phyloP scores from a whole-genome alignment of 78 protist genomes.

The Dictyostelium capitatum region DNA sequence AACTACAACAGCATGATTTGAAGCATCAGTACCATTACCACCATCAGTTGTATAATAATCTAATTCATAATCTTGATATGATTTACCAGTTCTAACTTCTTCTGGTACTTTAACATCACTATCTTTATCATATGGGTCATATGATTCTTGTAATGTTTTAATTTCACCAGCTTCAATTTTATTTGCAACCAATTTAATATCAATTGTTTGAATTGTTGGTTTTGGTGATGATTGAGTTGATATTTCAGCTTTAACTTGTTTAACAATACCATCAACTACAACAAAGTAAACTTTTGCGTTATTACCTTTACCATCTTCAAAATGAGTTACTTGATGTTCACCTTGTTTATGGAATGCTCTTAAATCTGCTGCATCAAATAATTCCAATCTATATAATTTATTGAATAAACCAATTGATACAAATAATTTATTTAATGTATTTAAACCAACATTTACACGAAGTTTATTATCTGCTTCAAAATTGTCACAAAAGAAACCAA shows the following conservation, averaged over 20 bases:
- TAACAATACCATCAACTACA: constrained; percentile 15
- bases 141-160: constrained; percentile 18
- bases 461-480: constrained; percentile 35
- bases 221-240: constrained; percentile 20
- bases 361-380: constrained; percentile 58
- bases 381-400: constrained; percentile 43
- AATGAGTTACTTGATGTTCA: constrained; percentile 48
- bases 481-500: neutral
- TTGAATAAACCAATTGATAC: constrained; percentile 5
- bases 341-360: constrained; percentile 33
- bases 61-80: constrained; percentile 24
- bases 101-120: constrained; percentile 4
- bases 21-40: constrained; percentile 60
- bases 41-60: constrained; percentile 36
- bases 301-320: constrained; percentile 26
- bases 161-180: constrained; percentile 34
- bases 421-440: constrained; percentile 50
- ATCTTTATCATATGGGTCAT: constrained; percentile 4
- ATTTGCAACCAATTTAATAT: neutral
- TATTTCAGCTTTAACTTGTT: neutral
- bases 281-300: constrained; percentile 19
- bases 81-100: constrained; percentile 21
- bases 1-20: constrained; percentile 14
- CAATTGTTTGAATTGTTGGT: constrained; percentile 7
- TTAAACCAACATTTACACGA: constrained; percentile 22